Evolutionary conservation across 805 yeast genomes (phyloP).

Genomic region (Citeromyces matritensis): DNA sequence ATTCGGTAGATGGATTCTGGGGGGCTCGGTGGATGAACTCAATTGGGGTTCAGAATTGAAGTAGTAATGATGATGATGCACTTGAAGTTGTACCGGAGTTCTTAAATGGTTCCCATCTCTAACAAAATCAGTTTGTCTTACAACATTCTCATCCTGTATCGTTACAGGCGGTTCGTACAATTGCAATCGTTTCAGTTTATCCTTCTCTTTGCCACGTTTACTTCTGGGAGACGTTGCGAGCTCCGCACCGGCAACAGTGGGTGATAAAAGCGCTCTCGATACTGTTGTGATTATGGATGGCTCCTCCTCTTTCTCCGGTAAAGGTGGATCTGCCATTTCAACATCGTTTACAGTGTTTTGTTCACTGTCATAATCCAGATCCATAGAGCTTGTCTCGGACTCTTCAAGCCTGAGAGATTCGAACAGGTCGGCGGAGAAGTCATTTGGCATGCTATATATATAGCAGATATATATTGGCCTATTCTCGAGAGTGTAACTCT

Average conservation of each 20-base stretch:
- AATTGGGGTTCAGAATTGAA: not conserved
- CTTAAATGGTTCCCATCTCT: conserved; percentile 1
- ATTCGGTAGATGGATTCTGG: conserved; percentile 22
- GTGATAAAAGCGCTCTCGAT: conserved; percentile 5
- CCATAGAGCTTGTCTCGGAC: no score
- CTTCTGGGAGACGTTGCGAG: conserved; percentile 5
- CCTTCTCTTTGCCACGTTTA: not conserved
- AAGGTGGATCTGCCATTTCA: no score
- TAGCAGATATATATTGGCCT: no score
- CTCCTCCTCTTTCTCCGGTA: no score
- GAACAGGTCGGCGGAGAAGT: no score
- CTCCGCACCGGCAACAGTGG: conserved; percentile 9
- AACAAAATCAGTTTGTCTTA: not conserved
- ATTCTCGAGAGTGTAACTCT: no score
- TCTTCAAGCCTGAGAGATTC: no score
- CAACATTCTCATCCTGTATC: not conserved
- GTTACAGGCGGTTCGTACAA: not conserved
- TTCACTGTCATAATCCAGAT: no score
- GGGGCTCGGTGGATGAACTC: not conserved
- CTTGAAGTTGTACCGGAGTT: conserved; percentile 12
- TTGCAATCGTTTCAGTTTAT: not conserved
- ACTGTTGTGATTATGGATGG: not conserved
- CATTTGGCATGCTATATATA: no score
- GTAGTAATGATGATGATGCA: conserved; percentile 35
- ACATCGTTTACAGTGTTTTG: no score